These are phyloP conservation scores for Austroboletus niveus DNA, from an alignment of 1,284 basidiomycete species.

Conservation along the genomic window DNA sequence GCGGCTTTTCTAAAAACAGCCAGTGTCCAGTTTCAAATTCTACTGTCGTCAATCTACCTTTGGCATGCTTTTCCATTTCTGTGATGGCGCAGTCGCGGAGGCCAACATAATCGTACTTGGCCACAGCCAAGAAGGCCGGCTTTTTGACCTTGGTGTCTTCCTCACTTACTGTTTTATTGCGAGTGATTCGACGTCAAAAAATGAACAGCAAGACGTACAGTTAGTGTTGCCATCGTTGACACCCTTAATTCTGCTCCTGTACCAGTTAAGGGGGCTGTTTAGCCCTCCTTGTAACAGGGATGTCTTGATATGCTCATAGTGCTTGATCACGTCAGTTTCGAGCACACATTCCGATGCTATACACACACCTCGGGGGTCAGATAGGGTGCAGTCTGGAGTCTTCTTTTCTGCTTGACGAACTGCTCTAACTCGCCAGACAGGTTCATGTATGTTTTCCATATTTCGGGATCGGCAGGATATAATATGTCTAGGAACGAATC, in stretches of 20 bases:
- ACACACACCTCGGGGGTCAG: constrained; percentile 31
- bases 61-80: constrained; percentile 29
- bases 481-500: constrained; percentile 33
- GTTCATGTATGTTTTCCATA: constrained; percentile 35
- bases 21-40: constrained; percentile 35
- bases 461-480: constrained; percentile 33
- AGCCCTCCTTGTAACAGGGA: constrained; percentile 30
- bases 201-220: constrained; percentile 15
- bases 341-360: background rate
- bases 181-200: background rate
- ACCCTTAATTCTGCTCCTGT: constrained; percentile 20
- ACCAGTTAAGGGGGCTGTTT: constrained; percentile 33
- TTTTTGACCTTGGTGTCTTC: constrained; percentile 25
- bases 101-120: constrained; percentile 32
- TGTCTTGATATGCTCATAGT: constrained; percentile 24
- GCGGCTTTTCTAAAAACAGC: constrained; percentile 27
- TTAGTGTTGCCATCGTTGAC: constrained; percentile 22
- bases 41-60: constrained; percentile 23
- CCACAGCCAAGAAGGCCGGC: constrained; percentile 32
- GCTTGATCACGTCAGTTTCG: constrained; percentile 17
- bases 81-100: constrained; percentile 17
- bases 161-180: constrained; percentile 19
- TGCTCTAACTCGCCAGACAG: constrained; percentile 31
- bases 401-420: constrained; percentile 27
- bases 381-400: constrained; percentile 28